These are phyloP conservation scores for Priceomyces castillae DNA, from an alignment of 805 yeast species.

Conservation along the genomic window DNA sequence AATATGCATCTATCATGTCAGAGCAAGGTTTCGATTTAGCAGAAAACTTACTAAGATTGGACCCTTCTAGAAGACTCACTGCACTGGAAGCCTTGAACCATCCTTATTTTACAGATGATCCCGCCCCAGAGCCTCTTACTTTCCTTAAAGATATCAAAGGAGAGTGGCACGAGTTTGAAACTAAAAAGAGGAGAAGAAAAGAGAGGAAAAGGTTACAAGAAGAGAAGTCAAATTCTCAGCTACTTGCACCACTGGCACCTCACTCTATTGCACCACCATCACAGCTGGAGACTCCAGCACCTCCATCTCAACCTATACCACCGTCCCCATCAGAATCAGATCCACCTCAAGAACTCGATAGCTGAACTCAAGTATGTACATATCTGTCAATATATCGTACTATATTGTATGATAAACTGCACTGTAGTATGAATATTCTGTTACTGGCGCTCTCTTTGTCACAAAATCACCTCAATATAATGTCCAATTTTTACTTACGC, in stretches of 20 bases:
- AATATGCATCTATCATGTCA: slow-evolving; percentile 43
- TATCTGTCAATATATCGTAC: not conserved
- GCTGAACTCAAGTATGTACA: not conserved
- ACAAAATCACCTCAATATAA: too few relatives aligned
- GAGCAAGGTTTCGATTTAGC: slow-evolving; percentile 65
- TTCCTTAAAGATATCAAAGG: slow-evolving; percentile 59
- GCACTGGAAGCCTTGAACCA: slow-evolving; percentile 68
- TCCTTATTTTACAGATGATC: slow-evolving; percentile 68
- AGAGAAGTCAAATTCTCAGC: slow-evolving; percentile 13
- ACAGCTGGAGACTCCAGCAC: not conserved
- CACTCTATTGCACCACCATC: slow-evolving; percentile 5
- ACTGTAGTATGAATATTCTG: too few relatives aligned
- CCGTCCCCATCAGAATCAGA: slow-evolving; percentile 1
- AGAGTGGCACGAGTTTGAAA: slow-evolving; percentile 98
- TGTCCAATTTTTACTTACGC: too few relatives aligned
- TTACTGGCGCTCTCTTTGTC: too few relatives aligned
- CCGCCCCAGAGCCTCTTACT: slow-evolving; percentile 57
- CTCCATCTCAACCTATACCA: not conserved
- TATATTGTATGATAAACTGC: too few relatives aligned
- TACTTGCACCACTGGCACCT: not conserved
- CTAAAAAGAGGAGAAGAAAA: slow-evolving; percentile 68
- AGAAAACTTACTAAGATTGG: slow-evolving; percentile 54
- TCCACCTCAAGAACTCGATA: not conserved
- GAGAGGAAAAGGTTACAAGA: slow-evolving; percentile 42
- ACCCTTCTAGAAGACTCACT: slow-evolving; percentile 65